phyloP scores from a whole-genome alignment of 257 asterid genomes.

The Solanum bulbocastanum region DNA sequence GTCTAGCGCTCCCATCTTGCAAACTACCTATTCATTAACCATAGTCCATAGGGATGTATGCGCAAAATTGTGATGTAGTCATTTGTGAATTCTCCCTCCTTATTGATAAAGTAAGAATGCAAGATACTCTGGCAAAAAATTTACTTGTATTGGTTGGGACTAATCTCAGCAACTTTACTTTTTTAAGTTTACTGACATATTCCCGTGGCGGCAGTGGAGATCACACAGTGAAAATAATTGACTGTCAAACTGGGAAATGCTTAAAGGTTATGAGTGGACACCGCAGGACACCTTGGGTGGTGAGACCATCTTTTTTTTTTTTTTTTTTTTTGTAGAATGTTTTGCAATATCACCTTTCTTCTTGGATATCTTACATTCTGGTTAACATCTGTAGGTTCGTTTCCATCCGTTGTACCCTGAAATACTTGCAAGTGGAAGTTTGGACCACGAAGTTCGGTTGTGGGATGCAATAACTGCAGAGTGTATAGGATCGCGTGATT shows the following conservation, averaged over 20 bases:
- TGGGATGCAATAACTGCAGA: slow-evolving; percentile 88
- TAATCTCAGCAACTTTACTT: neutral
- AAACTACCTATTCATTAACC: neutral
- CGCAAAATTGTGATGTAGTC: neutral
- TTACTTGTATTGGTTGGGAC: neutral
- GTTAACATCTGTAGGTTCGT: slow-evolving; percentile 62
- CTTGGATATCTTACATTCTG: slow-evolving; percentile 12
- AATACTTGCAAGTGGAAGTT: slow-evolving; percentile 93
- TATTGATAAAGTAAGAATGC: neutral
- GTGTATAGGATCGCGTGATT: slow-evolving; percentile 86
- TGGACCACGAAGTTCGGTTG: slow-evolving; percentile 92
- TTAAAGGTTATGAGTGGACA: slow-evolving; percentile 93
- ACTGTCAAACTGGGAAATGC: slow-evolving; percentile 86
- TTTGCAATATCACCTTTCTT: neutral
- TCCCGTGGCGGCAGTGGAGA: slow-evolving; percentile 66
- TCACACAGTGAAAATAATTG: slow-evolving; percentile 91
- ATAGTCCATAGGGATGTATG: neutral
- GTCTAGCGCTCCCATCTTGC: neutral
- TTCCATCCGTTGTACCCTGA: slow-evolving; percentile 86
- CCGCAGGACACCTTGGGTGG: slow-evolving; percentile 99
- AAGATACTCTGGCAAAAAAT: neutral
- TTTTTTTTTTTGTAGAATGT: neutral
- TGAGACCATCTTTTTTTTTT: slow-evolving; percentile 19
- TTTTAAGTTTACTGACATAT: neutral
- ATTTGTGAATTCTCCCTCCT: neutral